These are phyloP conservation scores for Batkoa obscura DNA, from an alignment of 371 early-diverging fungal genomes.

Conservation along the genomic window DNA sequence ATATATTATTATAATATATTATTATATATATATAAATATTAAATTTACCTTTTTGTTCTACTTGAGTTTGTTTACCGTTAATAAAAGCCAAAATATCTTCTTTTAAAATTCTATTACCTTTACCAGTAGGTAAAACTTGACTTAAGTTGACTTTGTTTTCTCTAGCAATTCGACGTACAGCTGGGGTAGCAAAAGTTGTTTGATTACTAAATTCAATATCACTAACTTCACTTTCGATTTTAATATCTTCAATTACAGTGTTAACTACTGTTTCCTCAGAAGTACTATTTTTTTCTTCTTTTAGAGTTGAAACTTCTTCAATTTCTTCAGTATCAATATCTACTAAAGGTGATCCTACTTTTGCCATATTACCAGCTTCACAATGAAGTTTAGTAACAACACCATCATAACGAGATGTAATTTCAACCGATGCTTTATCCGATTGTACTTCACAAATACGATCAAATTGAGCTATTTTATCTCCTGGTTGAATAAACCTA, in stretches of 20 bases:
- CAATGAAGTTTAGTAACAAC: slow-evolving; percentile 62
- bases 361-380: slow-evolving; percentile 73
- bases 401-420: slow-evolving; percentile 86
- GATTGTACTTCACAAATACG: slow-evolving; percentile 93
- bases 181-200: slow-evolving; percentile 57
- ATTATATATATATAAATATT: slow-evolving; percentile 2
- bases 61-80: not conserved
- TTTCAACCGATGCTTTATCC: slow-evolving; percentile 96
- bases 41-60: slow-evolving; percentile 11
- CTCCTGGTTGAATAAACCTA: slow-evolving; percentile 84
- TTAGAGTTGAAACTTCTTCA: slow-evolving; percentile 11
- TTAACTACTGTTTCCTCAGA: slow-evolving; percentile 8
- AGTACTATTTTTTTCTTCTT: slow-evolving; percentile 13
- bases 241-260: not conserved
- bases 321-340: slow-evolving; percentile 50
- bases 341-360: slow-evolving; percentile 81
- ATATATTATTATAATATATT: not conserved
- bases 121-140: slow-evolving; percentile 59
- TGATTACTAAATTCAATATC: no score
- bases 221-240: no score
- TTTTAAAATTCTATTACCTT: slow-evolving; percentile 70
- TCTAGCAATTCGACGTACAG: slow-evolving; percentile 74
- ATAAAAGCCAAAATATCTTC: slow-evolving; percentile 64
- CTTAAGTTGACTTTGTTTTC: slow-evolving; percentile 59
- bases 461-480: slow-evolving; percentile 77